Evolutionary conservation across 2,329 filamentous ascomycete genomes (phyloP).

Genomic region (Macrophomina phaseolina): DNA sequence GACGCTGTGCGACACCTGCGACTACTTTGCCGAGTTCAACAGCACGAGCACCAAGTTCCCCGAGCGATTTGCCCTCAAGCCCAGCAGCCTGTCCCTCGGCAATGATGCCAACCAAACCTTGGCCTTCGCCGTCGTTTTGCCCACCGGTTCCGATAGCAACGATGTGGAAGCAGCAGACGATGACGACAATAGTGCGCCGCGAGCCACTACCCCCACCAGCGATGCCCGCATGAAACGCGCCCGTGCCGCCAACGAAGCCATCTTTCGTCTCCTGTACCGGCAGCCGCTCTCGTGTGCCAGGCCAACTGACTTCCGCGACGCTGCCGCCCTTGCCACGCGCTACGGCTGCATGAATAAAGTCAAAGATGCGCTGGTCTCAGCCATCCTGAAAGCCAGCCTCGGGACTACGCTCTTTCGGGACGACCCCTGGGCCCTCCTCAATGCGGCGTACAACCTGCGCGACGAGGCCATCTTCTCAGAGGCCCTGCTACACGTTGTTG

Average conservation of each 20-base stretch:
- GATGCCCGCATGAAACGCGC: background rate
- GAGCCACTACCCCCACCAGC: no score
- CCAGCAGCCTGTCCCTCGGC: no score
- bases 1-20: background rate
- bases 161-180: background rate
- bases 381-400: background rate
- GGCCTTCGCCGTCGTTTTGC: background rate
- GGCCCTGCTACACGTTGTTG: background rate
- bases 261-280: slow-evolving; percentile 4
- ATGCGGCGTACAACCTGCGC: background rate
- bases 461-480: background rate
- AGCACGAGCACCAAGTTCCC: background rate
- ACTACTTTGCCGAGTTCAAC: slow-evolving; percentile 3
- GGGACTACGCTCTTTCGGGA: background rate
- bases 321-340: background rate
- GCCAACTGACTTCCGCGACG: background rate
- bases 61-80: background rate
- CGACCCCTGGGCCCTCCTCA: background rate
- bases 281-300: background rate
- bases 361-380: background rate
- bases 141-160: background rate
- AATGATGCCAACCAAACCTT: no score
- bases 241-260: background rate
- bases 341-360: background rate
- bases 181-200: no score